Base-by-base conservation (phyloP, 768 basidiomycete genomes). In the Kwoniella shandongensis region DNA sequence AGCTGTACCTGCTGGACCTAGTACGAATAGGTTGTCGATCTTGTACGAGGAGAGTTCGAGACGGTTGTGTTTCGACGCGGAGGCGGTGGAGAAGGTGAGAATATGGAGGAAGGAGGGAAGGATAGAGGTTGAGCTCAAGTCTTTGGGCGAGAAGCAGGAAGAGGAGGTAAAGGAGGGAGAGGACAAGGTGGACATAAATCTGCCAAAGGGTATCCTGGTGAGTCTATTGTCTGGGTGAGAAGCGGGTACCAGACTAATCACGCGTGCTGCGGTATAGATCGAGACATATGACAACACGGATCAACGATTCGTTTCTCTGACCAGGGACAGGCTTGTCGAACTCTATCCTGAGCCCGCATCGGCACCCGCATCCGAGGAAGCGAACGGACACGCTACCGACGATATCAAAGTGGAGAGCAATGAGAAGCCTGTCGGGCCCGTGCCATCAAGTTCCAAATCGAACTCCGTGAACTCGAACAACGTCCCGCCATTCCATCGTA, bases 1-100 rank as follows among this genome's bases (percentile, higher is more conserved):
- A 7, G 12, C 50, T 29, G 5, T 20, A 7, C 30, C 25, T 47
- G 39, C n/a, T 46, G 60, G 58, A 25, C 77, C 76, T 1, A 63
- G 65, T 6, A 58, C 67, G n/a, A 77, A 80, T 53, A 69, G 80
- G 18, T 63, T 99, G n/a, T 96, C 93, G 7, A 91, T 98, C 74
- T 88, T 94, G 0, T 99, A 96, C 77, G 91, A 91, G 54, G 86
- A 86, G 41, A 91, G 91, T 47, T 86, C 86, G 57, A 81, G 89
- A 46, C 83, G 96, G 38, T 80, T 99, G 47, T 87, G 96, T 25
- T 81, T 98, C 56, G 87, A 98, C 74, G 88, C 94, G 1, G 87
- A 88, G 63, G 84, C 88, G 26, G 89, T 98, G 20, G 85, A 90
- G 39, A 82, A 81, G 46, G 81, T 99, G 53, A 86, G 84, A 65